These are phyloP conservation scores for Protomyces macrosporus DNA, from an alignment of 1,139 yeast species.

Conservation along the genomic window DNA sequence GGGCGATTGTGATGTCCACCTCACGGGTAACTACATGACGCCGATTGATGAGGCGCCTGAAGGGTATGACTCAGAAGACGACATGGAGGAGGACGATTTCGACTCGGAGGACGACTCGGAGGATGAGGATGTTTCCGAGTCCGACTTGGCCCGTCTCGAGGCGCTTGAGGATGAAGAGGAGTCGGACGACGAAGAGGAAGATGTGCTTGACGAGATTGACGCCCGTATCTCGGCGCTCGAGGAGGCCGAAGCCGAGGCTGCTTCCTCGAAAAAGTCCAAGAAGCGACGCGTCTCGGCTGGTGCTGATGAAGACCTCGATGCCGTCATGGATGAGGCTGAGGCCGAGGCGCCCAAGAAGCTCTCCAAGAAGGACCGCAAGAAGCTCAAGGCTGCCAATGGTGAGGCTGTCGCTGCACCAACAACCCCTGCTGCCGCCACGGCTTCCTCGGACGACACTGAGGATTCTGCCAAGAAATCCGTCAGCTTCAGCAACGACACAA, in stretches of 20 bases:
- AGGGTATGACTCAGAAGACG: constrained; percentile 45
- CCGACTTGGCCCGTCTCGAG: constrained; percentile 30
- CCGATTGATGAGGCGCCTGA: constrained; percentile 54
- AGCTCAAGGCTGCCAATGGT: constrained; percentile 33
- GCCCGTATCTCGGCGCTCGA: constrained; percentile 43
- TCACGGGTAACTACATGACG: constrained; percentile 91
- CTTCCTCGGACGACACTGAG: constrained; percentile 25
- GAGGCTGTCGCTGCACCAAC: constrained; percentile 36
- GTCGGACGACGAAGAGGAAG: constrained; percentile 39
- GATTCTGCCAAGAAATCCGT: constrained; percentile 62
- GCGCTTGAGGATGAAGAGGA: constrained; percentile 28
- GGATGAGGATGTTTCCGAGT: constrained; percentile 37
- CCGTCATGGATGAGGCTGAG: constrained; percentile 33
- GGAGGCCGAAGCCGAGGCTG: constrained; percentile 37
- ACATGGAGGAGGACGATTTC: constrained; percentile 70
- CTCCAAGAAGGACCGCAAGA: constrained; percentile 39
- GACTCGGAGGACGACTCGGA: constrained; percentile 91
- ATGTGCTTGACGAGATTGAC: constrained; percentile 47
- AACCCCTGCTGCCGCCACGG: constrained; percentile 40
- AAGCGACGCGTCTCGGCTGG: constrained; percentile 42
- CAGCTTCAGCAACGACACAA: constrained; percentile 66
- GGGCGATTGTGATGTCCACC: constrained; percentile 79
- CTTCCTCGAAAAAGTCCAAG: constrained; percentile 42
- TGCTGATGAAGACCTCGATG: constrained; percentile 36
- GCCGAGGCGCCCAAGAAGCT: constrained; percentile 35